Percentiles rank a stretch among this genome's conserved stretches.
These are phyloP conservation scores for Dioscorea cayenensis DNA, from an alignment of 116 monocot species.

Conservation along the genomic window DNA sequence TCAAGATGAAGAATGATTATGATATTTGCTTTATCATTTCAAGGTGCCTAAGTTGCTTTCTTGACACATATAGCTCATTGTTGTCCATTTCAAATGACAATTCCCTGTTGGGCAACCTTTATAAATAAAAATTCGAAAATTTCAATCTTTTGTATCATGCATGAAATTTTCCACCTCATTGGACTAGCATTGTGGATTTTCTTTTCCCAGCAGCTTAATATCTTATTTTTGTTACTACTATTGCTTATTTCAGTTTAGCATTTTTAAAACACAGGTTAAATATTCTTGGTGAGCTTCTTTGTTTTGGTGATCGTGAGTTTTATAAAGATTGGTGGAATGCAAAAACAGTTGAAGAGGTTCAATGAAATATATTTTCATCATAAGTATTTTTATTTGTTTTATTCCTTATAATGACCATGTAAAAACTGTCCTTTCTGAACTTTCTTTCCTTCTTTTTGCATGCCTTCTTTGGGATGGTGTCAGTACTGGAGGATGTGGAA, in stretches of 20 bases:
- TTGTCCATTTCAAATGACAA: no score
- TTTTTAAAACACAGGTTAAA: constrained; percentile 60
- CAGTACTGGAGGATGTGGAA: constrained; percentile 99
- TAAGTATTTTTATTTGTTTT: neutral
- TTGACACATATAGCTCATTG: no score
- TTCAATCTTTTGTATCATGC: no score
- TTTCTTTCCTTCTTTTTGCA: neutral
- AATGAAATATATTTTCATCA: neutral
- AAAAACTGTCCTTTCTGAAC: neutral
- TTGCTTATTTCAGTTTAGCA: neutral
- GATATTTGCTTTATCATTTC: no score
- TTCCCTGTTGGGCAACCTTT: no score
- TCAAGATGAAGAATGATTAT: no score
- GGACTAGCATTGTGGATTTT: neutral
- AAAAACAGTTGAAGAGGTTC: constrained; percentile 82
- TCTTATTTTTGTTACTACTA: neutral
- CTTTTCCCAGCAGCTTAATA: neutral
- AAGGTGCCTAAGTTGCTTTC: no score
- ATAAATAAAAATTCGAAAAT: no score
- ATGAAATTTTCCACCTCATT: no score
- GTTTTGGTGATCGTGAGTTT: constrained; percentile 99
- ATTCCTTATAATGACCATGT: neutral
- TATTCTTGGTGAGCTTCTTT: constrained; percentile 89
- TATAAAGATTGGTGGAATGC: constrained; percentile 99
- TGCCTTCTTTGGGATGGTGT: constrained; percentile 5